phyloP scores from a whole-genome alignment of 257 asterid species.

The Petunia axillaris region DNA sequence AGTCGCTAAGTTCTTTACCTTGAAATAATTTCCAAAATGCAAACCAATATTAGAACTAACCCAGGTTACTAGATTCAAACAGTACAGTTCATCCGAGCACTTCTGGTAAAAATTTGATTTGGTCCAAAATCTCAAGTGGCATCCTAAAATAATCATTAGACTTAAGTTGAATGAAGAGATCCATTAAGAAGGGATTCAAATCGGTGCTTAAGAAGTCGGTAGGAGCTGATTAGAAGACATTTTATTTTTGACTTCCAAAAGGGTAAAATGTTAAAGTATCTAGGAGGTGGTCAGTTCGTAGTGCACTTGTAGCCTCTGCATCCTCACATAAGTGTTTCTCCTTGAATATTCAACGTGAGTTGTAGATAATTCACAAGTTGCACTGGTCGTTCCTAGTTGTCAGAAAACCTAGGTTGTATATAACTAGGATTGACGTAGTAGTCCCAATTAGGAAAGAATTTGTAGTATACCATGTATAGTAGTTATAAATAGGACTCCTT shows the following conservation, averaged over 20 bases:
- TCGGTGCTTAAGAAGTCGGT: neutral
- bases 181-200: neutral
- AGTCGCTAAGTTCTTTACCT: neutral
- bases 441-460: too few species aligned
- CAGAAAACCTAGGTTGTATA: too few species aligned
- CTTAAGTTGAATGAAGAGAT: neutral
- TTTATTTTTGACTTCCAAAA: neutral
- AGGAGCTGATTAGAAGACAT: too few species aligned
- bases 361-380: neutral
- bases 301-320: neutral
- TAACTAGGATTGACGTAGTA: too few species aligned
- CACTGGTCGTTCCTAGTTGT: too few species aligned
- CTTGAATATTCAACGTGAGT: neutral
- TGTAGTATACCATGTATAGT: too few species aligned
- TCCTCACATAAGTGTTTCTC: neutral
- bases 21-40: neutral
- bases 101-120: neutral
- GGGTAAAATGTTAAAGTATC: neutral
- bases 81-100: neutral
- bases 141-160: neutral
- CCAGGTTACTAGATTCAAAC: neutral
- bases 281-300: neutral
- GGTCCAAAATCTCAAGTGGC: neutral
- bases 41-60: neutral
- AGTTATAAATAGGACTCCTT: too few species aligned